phyloP scores from a whole-genome alignment of 202 grass and related monocot genomes.

The Carex arenaria region DNA sequence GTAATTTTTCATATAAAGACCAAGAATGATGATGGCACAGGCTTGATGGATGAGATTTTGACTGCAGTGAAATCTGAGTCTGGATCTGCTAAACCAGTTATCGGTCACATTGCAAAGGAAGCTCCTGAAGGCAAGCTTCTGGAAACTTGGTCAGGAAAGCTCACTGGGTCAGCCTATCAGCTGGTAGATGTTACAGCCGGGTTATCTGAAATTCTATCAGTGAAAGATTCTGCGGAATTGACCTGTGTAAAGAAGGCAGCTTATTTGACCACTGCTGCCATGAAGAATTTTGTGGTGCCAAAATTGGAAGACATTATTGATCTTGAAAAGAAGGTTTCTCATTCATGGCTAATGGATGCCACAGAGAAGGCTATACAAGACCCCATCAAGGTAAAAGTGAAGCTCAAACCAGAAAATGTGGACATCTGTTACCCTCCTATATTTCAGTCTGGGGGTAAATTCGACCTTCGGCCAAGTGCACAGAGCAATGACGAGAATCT shows the following conservation, averaged over 20 bases:
- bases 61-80: conserved; percentile 29
- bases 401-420: conserved; percentile 68
- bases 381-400: conserved; percentile 58
- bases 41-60: conserved; percentile 59
- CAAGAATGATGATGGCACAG: conserved; percentile 49
- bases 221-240: conserved; percentile 48
- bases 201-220: conserved; percentile 55
- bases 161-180: conserved; percentile 36
- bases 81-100: conserved; percentile 36
- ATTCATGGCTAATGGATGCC: conserved; percentile 63
- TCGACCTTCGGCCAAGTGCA: conserved; percentile 60
- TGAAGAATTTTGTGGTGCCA: conserved; percentile 75
- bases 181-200: conserved; percentile 57
- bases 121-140: conserved; percentile 63
- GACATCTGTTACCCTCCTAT: conserved; percentile 82
- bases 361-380: conserved; percentile 66
- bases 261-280: conserved; percentile 56
- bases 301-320: conserved; percentile 67
- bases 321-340: conserved; percentile 64
- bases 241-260: conserved; percentile 62
- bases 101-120: conserved; percentile 64
- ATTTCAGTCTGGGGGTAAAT: conserved; percentile 74
- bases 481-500: conserved; percentile 62
- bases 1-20: conserved; percentile 61
- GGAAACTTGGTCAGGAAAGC: conserved; percentile 52